phyloP scores from a whole-genome alignment of 768 basidiomycete species.

The Fistulinella prunicolor region DNA sequence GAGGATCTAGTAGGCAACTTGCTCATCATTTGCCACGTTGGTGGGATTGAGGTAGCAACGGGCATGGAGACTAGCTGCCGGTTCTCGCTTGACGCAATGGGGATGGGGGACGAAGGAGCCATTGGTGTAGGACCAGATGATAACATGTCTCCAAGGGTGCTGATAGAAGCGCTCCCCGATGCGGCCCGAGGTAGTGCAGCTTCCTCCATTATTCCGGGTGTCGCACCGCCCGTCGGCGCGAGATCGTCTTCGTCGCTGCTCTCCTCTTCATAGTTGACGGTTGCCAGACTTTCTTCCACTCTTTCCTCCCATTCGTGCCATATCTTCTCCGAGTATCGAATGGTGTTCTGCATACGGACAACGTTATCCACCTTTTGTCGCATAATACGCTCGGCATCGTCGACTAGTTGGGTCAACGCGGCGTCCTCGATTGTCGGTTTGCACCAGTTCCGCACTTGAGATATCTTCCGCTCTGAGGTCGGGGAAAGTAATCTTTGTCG shows the following conservation, averaged over 20 bases:
- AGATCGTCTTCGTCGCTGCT: constrained; percentile 43
- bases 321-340: constrained; percentile 94
- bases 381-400: constrained; percentile 88
- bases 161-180: constrained; percentile 17
- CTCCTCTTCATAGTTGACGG: constrained; percentile 55
- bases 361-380: constrained; percentile 93
- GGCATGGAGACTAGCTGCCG: constrained; percentile 33
- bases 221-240: constrained; percentile 27
- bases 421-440: constrained; percentile 83
- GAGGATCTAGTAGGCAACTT: constrained; percentile 74
- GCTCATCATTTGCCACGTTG: constrained; percentile 39
- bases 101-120: constrained; percentile 48
- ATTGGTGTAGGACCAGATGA: constrained; percentile 69
- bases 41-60: constrained; percentile 43
- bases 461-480: constrained; percentile 82
- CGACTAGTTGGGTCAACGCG: constrained; percentile 76
- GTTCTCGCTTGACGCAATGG: constrained; percentile 18
- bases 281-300: constrained; percentile 65
- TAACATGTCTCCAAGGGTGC: constrained; percentile 26
- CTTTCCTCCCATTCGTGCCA: constrained; percentile 96
- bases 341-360: constrained; percentile 94
- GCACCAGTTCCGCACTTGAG: constrained; percentile 80
- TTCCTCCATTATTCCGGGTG: constrained; percentile 24
- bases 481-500: constrained; percentile 89
- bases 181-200: constrained; percentile 6